Evolutionary conservation across 2,329 filamentous ascomycete species (phyloP).

Genomic region (Bipolaris victoriae): DNA sequence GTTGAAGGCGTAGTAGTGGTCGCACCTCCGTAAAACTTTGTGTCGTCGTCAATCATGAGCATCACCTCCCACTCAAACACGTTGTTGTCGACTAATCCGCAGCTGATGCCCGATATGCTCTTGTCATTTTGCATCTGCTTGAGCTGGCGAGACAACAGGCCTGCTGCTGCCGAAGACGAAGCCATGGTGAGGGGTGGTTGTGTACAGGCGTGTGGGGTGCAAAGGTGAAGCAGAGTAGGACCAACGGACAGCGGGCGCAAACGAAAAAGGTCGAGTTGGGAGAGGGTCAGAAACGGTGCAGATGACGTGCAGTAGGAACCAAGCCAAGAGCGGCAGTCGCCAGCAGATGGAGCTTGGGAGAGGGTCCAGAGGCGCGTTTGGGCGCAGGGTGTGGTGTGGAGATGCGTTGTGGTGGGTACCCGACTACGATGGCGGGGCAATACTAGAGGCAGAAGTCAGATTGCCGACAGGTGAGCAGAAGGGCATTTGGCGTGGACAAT

Average conservation of each 20-base stretch:
- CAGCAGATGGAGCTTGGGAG: constrained; percentile 5
- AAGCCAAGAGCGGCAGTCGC: neutral
- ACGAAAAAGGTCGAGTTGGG: neutral
- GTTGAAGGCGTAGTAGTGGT: no score
- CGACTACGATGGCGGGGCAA: constrained; percentile 26
- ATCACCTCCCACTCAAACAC: constrained; percentile 99
- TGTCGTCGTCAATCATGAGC: constrained; percentile 96
- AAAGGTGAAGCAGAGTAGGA: constrained; percentile 7
- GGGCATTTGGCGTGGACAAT: neutral
- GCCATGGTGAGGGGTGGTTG: constrained; percentile 34
- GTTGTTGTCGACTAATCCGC: constrained; percentile 82
- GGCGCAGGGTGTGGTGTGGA: constrained; percentile 22
- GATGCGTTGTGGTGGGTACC: constrained; percentile 5
- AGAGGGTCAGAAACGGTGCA: neutral
- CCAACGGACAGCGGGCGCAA: neutral
- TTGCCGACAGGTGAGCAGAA: constrained; percentile 13
- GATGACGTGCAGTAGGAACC: constrained; percentile 1
- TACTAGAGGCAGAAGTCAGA: constrained; percentile 23
- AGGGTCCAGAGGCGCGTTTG: constrained; percentile 21
- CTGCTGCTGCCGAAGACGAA: constrained; percentile 63
- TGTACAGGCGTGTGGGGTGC: constrained; percentile 14
- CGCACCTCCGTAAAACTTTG: constrained; percentile 87
- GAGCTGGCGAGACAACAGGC: constrained; percentile 81
- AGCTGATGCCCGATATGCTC: constrained; percentile 93
- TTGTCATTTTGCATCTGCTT: constrained; percentile 93